A percentile compares a stretch with the other conserved stretches of the same genome.
Evolutionary conservation across 2,329 filamentous ascomycete species (phyloP).

Genomic region (Calonectria pseudoturangicola): DNA sequence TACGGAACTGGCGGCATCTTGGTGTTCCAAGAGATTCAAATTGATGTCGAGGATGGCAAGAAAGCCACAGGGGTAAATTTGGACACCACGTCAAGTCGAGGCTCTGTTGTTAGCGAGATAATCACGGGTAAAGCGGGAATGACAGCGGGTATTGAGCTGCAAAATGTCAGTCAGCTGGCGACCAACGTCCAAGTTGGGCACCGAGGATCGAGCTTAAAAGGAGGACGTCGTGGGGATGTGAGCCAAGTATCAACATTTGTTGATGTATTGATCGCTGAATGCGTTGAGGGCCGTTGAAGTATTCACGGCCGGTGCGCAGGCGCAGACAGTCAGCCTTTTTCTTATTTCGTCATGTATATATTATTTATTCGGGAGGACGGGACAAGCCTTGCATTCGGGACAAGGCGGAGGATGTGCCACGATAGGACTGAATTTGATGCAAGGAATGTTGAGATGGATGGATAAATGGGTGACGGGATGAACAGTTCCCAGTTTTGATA

Average conservation of each 20-base stretch:
- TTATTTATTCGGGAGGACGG: background rate
- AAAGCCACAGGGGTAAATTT: slow-evolving; percentile 34
- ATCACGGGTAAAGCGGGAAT: slow-evolving; percentile 38
- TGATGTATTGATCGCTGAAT: slow-evolving; percentile 52
- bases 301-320: slow-evolving; percentile 2
- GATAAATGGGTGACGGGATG: background rate
- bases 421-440: slow-evolving; percentile 3
- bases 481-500: slow-evolving; percentile 14
- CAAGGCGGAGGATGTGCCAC: background rate
- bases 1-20: slow-evolving; percentile 72
- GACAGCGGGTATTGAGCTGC: slow-evolving; percentile 49
- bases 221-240: slow-evolving; percentile 41
- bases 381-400: background rate
- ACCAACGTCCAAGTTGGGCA: slow-evolving; percentile 49
- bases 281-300: slow-evolving; percentile 47
- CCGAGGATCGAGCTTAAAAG: slow-evolving; percentile 41
- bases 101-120: slow-evolving; percentile 36
- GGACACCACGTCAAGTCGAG: slow-evolving; percentile 32
- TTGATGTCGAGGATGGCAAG: slow-evolving; percentile 63
- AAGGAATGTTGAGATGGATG: background rate
- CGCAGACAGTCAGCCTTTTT: background rate
- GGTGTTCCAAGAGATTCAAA: slow-evolving; percentile 76
- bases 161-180: slow-evolving; percentile 51
- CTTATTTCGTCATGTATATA: slow-evolving; percentile 10
- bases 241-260: slow-evolving; percentile 49